Percentiles rank a stretch among this genome's conserved stretches.
phyloP scores from a whole-genome alignment of 2,329 filamentous ascomycete species.

The Coccinonectria pachysandricola region DNA sequence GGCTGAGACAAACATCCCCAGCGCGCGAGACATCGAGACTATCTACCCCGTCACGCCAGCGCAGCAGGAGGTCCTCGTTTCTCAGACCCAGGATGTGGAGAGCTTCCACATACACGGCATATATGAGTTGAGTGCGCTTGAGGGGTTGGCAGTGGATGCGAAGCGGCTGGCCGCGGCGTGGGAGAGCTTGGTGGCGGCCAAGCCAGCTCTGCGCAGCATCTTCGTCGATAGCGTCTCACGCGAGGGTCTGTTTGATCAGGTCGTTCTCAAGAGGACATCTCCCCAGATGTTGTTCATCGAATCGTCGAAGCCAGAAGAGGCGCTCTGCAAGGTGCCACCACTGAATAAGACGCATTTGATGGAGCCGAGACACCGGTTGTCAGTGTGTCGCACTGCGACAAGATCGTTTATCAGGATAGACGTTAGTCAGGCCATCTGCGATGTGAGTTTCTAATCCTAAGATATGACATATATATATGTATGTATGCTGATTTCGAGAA shows the following conservation, averaged over 20 bases:
- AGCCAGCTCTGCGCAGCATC: constrained; percentile 37
- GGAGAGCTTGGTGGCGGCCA: constrained; percentile 36
- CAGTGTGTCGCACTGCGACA: constrained; percentile 34
- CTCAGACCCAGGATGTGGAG: constrained; percentile 31
- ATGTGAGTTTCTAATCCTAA: constrained; percentile 19
- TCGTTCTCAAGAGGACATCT: constrained; percentile 36
- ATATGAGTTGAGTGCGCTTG: constrained; percentile 34
- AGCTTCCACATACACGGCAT: constrained; percentile 34
- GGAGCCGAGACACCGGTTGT: constrained; percentile 39
- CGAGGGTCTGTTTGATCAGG: constrained; percentile 38
- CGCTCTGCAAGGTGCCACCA: constrained; percentile 29
- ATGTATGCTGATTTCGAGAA: too few species aligned
- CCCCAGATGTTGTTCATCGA: constrained; percentile 46
- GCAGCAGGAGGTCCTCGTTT: constrained; percentile 40
- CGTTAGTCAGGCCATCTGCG: constrained; percentile 40
- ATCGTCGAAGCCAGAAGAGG: constrained; percentile 27
- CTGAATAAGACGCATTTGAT: constrained; percentile 23
- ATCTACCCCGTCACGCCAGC: constrained; percentile 37
- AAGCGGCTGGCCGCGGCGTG: constrained; percentile 38
- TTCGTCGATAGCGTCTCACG: constrained; percentile 41
- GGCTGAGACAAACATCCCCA: constrained; percentile 28
- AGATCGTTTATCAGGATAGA: constrained; percentile 40
- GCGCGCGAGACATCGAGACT: constrained; percentile 36
- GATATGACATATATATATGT: too few species aligned
- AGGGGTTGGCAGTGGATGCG: constrained; percentile 30